Base-by-base conservation (phyloP, 2,329 filamentous ascomycete genomes). In the Fusarium graminum region DNA sequence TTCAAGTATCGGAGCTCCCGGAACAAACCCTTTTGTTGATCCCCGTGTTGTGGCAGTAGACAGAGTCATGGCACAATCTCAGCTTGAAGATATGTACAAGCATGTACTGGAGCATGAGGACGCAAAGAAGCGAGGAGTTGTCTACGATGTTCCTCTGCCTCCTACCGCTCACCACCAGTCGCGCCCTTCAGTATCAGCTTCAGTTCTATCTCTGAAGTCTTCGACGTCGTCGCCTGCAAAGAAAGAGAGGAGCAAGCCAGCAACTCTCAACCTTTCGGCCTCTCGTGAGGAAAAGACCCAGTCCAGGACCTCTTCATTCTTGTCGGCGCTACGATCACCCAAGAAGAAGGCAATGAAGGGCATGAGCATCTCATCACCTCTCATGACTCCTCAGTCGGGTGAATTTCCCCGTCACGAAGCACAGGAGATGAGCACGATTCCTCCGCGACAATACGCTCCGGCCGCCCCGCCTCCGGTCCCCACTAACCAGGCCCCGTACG, bases 101-200 rank as follows among this genome's bases (percentile, higher is more conserved):
- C 91, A 93, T 69, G 94, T 97, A 66, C 91, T 97, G 89, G 92
- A 93, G 77, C 92, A 97, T 71, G 94, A 97, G 73, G 87, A 86
- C 58, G 87, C 87, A 50, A 90, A 89, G 76, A 81, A 84, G 67
- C 82, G 82, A 45, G 87, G 88, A 30, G 74, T 86, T 40, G 77
- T 77, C 17, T 79, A 86, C 42, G 81, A 84, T 22, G 54, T 76
- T 22, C 80, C 82, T 16, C 57, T 80, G 11, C 59, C 78, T 30
- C 69, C 80, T 6, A 63, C 65, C 8, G 70, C 76, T 28, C 52
- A 56, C 29, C 73, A 69, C 30, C 68, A 67, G 39, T 52, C 68
- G 26, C 68, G 59, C 19, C 54, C 68, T 19, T 67, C 70, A 26
- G 49, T 59, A 19, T 68, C 70, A 17, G 44, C 44, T 7, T 71